A percentile compares a stretch with the other conserved stretches of the same genome.
phyloP scores from a whole-genome alignment of 371 early-diverging fungal species.

The Apophysomyces trapeziformis region DNA sequence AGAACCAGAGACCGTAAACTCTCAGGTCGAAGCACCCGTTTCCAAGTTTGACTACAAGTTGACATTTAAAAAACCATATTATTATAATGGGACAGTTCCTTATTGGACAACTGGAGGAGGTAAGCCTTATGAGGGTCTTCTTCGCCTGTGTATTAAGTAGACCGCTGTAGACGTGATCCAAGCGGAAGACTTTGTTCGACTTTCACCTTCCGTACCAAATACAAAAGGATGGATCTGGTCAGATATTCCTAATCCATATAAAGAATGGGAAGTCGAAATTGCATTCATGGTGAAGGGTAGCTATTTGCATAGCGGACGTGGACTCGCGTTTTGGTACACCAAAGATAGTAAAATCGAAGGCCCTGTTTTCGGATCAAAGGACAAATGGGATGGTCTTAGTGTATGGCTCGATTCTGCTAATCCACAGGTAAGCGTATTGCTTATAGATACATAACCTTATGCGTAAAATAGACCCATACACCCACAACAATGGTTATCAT shows the following conservation, averaged over 20 bases:
- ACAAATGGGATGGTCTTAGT: slow-evolving; percentile 74
- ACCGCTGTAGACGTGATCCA: slow-evolving; percentile 56
- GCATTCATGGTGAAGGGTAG: slow-evolving; percentile 69
- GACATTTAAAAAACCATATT: slow-evolving; percentile 68
- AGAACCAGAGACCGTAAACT: slow-evolving; percentile 20
- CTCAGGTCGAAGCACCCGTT: slow-evolving; percentile 24
- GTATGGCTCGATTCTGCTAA: slow-evolving; percentile 74
- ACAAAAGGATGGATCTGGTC: slow-evolving; percentile 76
- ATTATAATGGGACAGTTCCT: slow-evolving; percentile 59
- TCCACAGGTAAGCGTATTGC: slow-evolving; percentile 43
- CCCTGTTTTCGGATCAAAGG: slow-evolving; percentile 72
- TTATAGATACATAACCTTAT: neutral
- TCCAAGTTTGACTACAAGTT: slow-evolving; percentile 66
- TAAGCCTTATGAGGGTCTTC: slow-evolving; percentile 25
- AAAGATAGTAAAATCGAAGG: slow-evolving; percentile 64
- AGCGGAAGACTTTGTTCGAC: slow-evolving; percentile 66
- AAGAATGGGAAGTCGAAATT: slow-evolving; percentile 79
- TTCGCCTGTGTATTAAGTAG: neutral
- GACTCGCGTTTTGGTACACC: slow-evolving; percentile 90
- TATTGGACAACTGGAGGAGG: slow-evolving; percentile 60
- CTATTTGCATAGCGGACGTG: slow-evolving; percentile 73
- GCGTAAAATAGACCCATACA: slow-evolving; percentile 47
- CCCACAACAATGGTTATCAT: slow-evolving; percentile 69
- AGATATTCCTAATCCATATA: slow-evolving; percentile 63
- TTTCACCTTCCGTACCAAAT: slow-evolving; percentile 71